Percentiles rank a stretch among this genome's conserved stretches.
These are phyloP conservation scores for Ciborinia camelliae DNA, from an alignment of 2,329 filamentous ascomycete genomes.

Conservation along the genomic window DNA sequence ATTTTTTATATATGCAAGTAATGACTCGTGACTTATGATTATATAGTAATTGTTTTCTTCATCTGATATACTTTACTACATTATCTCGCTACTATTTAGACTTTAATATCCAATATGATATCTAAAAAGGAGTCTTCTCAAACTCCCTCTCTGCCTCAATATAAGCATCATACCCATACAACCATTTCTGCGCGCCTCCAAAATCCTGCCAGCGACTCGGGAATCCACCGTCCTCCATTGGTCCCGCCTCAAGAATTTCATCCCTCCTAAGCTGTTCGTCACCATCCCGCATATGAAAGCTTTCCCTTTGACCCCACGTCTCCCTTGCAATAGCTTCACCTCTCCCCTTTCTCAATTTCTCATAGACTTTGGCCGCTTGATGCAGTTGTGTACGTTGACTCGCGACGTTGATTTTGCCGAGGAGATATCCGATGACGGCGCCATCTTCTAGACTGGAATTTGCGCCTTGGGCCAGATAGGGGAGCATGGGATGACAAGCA, in stretches of 20 bases:
- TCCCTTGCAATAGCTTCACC: conserved; percentile 56
- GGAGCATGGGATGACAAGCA: conserved; percentile 62
- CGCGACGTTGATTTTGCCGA: conserved; percentile 46
- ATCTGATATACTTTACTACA: too few relatives aligned
- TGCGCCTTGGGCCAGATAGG: conserved; percentile 62
- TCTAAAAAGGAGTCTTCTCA: conserved; percentile 25
- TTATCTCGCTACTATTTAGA: too few relatives aligned
- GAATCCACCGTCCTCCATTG: conserved; percentile 51
- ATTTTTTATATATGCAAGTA: too few relatives aligned
- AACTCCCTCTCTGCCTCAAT: conserved; percentile 48
- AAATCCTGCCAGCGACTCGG: conserved; percentile 60
- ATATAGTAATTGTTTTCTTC: too few relatives aligned
- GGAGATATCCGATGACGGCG: conserved; percentile 57
- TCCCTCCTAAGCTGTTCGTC: conserved; percentile 57
- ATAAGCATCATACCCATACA: conserved; percentile 62
- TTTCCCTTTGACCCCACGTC: conserved; percentile 55
- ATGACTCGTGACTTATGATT: too few relatives aligned
- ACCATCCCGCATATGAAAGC: conserved; percentile 53
- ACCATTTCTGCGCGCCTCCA: conserved; percentile 58
- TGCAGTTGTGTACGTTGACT: conserved; percentile 45
- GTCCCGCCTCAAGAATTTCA: conserved; percentile 50
- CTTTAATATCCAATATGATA: not conserved
- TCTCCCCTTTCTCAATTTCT: conserved; percentile 47
- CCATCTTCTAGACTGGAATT: conserved; percentile 67
- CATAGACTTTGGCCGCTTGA: conserved; percentile 45